Evolutionary conservation across 2,329 filamentous ascomycete species (phyloP).

Genomic region (Pezicula neosporulosa): DNA sequence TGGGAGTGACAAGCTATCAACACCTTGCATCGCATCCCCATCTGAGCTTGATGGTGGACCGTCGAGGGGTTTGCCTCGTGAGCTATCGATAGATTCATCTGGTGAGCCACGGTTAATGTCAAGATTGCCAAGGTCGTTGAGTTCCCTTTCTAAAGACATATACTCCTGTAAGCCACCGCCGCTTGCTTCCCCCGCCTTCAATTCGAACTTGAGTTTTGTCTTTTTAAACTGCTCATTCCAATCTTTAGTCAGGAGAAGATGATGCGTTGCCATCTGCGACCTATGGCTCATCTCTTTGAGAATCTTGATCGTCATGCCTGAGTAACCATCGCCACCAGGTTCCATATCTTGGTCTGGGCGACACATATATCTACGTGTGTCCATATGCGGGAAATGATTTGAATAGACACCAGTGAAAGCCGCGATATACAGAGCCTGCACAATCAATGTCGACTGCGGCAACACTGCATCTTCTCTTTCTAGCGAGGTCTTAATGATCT

Average conservation of each 20-base stretch:
- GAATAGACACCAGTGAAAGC: constrained; percentile 65
- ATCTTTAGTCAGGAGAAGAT: constrained; percentile 48
- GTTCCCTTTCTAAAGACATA: constrained; percentile 46
- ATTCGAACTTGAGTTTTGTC: constrained; percentile 10
- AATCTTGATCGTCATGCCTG: constrained; percentile 45
- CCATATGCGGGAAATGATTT: constrained; percentile 66
- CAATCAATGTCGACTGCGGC: constrained; percentile 62
- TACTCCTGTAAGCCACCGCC: constrained; percentile 55
- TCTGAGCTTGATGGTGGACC: constrained; percentile 24
- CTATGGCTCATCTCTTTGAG: constrained; percentile 47
- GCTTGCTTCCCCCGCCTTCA: constrained; percentile 22
- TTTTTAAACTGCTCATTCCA: constrained; percentile 43
- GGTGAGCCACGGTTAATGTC: constrained; percentile 13
- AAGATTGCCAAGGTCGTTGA: constrained; percentile 45
- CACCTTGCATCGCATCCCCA: constrained; percentile 26
- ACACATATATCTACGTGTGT: constrained; percentile 51
- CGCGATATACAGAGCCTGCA: constrained; percentile 65
- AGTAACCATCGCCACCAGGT: constrained; percentile 3
- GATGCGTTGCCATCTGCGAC: constrained; percentile 54
- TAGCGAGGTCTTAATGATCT: constrained; percentile 60
- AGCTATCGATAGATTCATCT: constrained; percentile 16
- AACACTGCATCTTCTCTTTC: constrained; percentile 49
- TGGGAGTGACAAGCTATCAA: constrained; percentile 17
- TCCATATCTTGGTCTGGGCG: constrained; percentile 26
- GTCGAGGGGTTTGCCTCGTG: constrained; percentile 17